Evolutionary conservation across 2,329 filamentous ascomycete species (phyloP).

Genomic region (Fusarium sp.): DNA sequence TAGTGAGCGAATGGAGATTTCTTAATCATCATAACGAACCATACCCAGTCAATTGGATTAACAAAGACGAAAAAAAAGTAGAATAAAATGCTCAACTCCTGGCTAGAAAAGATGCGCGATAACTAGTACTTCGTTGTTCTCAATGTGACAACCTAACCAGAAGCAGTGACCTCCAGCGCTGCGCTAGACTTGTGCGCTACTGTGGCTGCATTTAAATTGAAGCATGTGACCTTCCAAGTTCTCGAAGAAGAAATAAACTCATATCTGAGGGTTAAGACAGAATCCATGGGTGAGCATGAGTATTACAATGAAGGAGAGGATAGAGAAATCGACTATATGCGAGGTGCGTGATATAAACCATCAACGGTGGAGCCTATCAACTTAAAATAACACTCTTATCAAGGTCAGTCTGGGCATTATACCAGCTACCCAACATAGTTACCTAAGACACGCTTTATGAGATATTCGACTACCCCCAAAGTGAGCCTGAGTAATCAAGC

Average conservation of each 20-base stretch:
- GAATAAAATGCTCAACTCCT: not conserved
- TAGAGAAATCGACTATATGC: not conserved
- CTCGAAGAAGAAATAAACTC: not conserved
- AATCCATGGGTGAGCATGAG: not conserved
- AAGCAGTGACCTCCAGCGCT: not conserved
- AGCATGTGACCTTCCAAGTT: not conserved
- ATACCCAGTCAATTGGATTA: not conserved
- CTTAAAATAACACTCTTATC: too few species aligned
- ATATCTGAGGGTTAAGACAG: not conserved
- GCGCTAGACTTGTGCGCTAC: not conserved
- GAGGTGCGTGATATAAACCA: too few species aligned
- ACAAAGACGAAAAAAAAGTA: too few species aligned
- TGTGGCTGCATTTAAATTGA: too few species aligned
- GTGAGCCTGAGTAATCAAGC: not conserved
- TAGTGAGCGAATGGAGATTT: not conserved
- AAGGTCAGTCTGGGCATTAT: too few species aligned
- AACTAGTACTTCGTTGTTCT: not conserved
- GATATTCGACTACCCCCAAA: not conserved
- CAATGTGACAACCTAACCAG: not conserved
- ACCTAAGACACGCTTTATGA: too few species aligned
- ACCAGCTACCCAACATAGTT: too few species aligned
- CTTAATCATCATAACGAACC: accelerated
- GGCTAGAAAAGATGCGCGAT: not conserved
- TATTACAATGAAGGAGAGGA: not conserved
- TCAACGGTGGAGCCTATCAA: too few species aligned